Conservation (phyloP, 768 basidiomycete species). For the Termitomyces sp. region DNA sequence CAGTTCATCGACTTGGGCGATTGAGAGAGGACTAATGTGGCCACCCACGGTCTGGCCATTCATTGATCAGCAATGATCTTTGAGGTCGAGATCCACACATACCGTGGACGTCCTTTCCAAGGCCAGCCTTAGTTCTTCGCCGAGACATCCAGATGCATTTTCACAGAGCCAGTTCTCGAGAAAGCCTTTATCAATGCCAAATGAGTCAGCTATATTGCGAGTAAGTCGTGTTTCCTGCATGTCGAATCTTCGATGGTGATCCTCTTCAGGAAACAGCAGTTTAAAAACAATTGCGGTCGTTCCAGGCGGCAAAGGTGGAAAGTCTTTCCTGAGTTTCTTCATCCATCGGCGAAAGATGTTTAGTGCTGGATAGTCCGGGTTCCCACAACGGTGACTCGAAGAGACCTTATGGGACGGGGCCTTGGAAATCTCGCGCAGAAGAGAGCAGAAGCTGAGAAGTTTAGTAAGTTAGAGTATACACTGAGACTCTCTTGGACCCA, state of each 20-base stretch:
- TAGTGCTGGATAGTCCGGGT: conserved; percentile 31
- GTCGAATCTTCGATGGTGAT: conserved; percentile 62
- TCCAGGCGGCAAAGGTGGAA: conserved; percentile 43
- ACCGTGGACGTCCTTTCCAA: conserved; percentile 32
- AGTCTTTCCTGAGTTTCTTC: conserved; percentile 31
- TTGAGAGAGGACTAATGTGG: conserved; percentile 32
- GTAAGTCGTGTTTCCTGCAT: conserved; percentile 65
- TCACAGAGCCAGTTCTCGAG: conserved; percentile 36
- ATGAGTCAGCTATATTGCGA: conserved; percentile 42
- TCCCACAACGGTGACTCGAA: conserved; percentile 13
- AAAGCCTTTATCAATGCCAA: conserved; percentile 29
- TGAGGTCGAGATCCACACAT: conserved; percentile 21
- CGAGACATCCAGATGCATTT: conserved; percentile 61
- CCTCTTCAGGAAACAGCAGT: conserved; percentile 83
- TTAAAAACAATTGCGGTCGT: conserved; percentile 62
- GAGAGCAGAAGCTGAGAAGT: conserved; percentile 41
- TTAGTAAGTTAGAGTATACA: background rate
- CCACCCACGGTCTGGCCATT: conserved; percentile 22
- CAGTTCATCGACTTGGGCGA: conserved; percentile 54
- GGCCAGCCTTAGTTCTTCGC: conserved; percentile 52
- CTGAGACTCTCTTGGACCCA: conserved; percentile 9
- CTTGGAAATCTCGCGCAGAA: conserved; percentile 41
- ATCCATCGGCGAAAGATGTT: conserved; percentile 42
- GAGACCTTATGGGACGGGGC: conserved; percentile 25
- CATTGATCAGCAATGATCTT: background rate